A percentile compares a stretch with the other conserved stretches of the same genome.
Conservation (phyloP, 257 asterid genomes). For the Galeopsis tetrahit region DNA sequence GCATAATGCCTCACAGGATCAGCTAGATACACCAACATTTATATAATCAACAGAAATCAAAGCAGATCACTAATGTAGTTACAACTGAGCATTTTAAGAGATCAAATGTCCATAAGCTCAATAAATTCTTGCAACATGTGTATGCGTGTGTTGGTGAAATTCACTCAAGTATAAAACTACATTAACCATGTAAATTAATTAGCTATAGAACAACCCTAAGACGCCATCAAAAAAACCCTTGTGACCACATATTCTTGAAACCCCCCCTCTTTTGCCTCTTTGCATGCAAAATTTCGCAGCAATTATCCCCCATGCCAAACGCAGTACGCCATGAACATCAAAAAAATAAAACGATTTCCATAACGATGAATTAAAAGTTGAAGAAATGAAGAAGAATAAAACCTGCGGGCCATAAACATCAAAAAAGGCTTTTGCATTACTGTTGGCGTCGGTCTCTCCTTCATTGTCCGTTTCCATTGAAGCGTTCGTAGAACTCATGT, state of each 20-base stretch:
- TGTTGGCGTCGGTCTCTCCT: constrained; percentile 37
- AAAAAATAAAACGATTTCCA: not conserved
- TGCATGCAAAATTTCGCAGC: constrained; percentile 19
- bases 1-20: constrained; percentile 11
- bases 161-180: not conserved
- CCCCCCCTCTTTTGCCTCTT: not conserved
- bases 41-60: constrained; percentile 16
- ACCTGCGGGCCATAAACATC: constrained; percentile 92
- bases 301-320: not conserved
- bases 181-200: not conserved
- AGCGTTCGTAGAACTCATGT: constrained; percentile 48
- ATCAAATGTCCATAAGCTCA: not conserved
- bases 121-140: not conserved
- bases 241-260: not conserved
- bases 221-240: not conserved
- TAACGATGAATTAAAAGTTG: not conserved
- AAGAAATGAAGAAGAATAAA: not conserved
- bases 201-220: constrained; percentile 9
- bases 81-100: not conserved
- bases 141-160: not conserved
- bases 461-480: constrained; percentile 40
- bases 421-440: constrained; percentile 52
- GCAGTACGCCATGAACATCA: constrained; percentile 11
- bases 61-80: constrained; percentile 10
- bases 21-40: constrained; percentile 8